Evolutionary conservation across 768 basidiomycete genomes (phyloP), one percentile per base, ranked within the genome.

Genomic region (Serendipita sp.): DNA sequence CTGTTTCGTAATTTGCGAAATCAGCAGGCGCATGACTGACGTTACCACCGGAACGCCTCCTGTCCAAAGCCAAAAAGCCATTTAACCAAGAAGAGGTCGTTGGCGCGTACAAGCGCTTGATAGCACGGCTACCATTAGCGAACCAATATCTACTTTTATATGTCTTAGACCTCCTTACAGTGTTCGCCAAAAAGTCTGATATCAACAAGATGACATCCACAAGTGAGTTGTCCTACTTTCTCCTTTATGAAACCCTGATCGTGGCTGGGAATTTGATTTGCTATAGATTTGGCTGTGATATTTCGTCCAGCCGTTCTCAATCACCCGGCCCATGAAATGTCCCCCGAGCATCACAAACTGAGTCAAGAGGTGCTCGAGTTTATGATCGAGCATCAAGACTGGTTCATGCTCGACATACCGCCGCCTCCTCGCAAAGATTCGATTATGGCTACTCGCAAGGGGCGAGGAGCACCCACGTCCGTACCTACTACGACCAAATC

Each of bases 121-220:
- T 99, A 66, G 81, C 84, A 36, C 79, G 81, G 62, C 83, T 99
- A 80, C 90, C 95, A 1, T 84, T 84, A 35, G 81, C 88, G 23
- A 95, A 97, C 68, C 92, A 96, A 71, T 94, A 94, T 73, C 86
- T 98, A n/a, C 81, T 98, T 28, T 84, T 97, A 64, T 98, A 98
- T 73, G 93, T 98, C 58, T 82, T 99, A 66, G 95, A 99, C 73
- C 81, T 99, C 34, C 79, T 99, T 63, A 91, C 90, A 62, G 95
- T 99, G 5, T 98, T 98, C 75, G 86, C 92, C 2, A 83, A 88
- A 65, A 94, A 91, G 73, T 82, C 85, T 51, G 88, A 91, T 68
- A 87, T 86, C 76, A 99, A 99, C 73, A 77, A 94, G 56, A 99
- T 99, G 95, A 94, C 89, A 0, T 88, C 95, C 23, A 80, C 86